A percentile compares a stretch with the other conserved stretches of the same genome.
phyloP scores from a whole-genome alignment of 2,329 filamentous ascomycete species.

The Sphaerulina musiva region DNA sequence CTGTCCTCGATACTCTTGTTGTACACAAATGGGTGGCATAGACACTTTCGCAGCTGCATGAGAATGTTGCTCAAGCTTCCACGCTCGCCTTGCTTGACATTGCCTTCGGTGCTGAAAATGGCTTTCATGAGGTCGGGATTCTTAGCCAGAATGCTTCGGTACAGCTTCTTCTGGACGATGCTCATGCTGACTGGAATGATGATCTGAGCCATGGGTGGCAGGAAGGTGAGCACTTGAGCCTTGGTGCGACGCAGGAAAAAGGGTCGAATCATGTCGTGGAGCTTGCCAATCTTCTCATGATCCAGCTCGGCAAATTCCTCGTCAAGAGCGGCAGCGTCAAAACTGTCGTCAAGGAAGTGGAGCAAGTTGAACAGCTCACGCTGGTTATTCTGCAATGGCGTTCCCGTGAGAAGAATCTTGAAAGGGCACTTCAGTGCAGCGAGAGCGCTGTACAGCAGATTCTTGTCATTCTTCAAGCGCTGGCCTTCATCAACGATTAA shows the following conservation, averaged over 20 bases:
- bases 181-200: slow-evolving; percentile 97
- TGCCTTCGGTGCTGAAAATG: slow-evolving; percentile 63
- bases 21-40: slow-evolving; percentile 96
- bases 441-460: slow-evolving; percentile 69
- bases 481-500: slow-evolving; percentile 94
- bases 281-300: slow-evolving; percentile 68
- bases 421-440: slow-evolving; percentile 70
- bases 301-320: slow-evolving; percentile 69
- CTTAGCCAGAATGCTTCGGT: slow-evolving; percentile 86
- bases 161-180: slow-evolving; percentile 83
- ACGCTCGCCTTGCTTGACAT: slow-evolving; percentile 61
- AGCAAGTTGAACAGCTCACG: slow-evolving; percentile 93
- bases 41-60: slow-evolving; percentile 87
- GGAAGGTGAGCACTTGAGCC: slow-evolving; percentile 78
- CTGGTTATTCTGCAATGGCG: slow-evolving; percentile 91
- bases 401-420: slow-evolving; percentile 77
- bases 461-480: slow-evolving; percentile 87
- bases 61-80: slow-evolving; percentile 87
- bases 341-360: slow-evolving; percentile 75
- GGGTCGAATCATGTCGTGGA: slow-evolving; percentile 76
- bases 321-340: slow-evolving; percentile 67
- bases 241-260: slow-evolving; percentile 75
- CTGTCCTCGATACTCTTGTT: slow-evolving; percentile 83
- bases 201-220: slow-evolving; percentile 89
- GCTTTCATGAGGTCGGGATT: slow-evolving; percentile 82